These are phyloP conservation scores for Allium fistulosum DNA, from an alignment of 106 monocot genomes.

Conservation along the genomic window DNA sequence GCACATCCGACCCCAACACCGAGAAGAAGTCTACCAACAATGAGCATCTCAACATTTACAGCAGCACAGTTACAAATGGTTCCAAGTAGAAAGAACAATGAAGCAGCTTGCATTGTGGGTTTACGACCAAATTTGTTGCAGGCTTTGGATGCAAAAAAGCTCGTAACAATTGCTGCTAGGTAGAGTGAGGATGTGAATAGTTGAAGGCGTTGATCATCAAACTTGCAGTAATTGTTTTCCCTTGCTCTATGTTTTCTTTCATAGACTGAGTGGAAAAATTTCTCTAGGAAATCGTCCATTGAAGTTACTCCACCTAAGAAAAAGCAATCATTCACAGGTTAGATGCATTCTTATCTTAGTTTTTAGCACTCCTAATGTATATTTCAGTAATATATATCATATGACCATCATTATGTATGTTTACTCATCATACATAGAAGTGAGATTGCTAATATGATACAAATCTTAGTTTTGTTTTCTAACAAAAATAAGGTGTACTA, in stretches of 20 bases:
- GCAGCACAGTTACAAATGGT: conserved; percentile 16
- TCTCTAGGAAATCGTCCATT: conserved; percentile 33
- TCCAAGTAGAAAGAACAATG: conserved; percentile 22
- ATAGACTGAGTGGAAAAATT: conserved; percentile 29
- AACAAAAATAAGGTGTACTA: too few relatives aligned
- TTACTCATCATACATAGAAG: too few relatives aligned
- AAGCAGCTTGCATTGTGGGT: conserved; percentile 14
- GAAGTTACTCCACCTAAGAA: conserved; percentile 39
- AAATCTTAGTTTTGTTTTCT: too few relatives aligned
- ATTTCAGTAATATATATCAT: not conserved
- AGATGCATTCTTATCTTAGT: not conserved
- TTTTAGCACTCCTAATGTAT: not conserved
- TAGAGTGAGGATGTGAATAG: conserved; percentile 72
- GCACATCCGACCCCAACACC: conserved; percentile 33
- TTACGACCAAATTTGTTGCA: conserved; percentile 19
- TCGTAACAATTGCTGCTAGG: conserved; percentile 39
- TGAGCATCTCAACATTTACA: conserved; percentile 22
- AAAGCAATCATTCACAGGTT: not conserved
- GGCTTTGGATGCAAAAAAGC: conserved; percentile 30
- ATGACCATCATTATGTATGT: not conserved
- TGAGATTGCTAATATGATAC: not conserved
- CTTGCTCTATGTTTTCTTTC: conserved; percentile 11
- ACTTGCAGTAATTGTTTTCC: conserved; percentile 35
- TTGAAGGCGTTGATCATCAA: conserved; percentile 39
- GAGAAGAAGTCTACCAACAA: conserved; percentile 32